A percentile compares a stretch with the other conserved stretches of the same genome.
Conservation (phyloP, 495 filamentous ascomycete species). For the Xylaria castorea region DNA sequence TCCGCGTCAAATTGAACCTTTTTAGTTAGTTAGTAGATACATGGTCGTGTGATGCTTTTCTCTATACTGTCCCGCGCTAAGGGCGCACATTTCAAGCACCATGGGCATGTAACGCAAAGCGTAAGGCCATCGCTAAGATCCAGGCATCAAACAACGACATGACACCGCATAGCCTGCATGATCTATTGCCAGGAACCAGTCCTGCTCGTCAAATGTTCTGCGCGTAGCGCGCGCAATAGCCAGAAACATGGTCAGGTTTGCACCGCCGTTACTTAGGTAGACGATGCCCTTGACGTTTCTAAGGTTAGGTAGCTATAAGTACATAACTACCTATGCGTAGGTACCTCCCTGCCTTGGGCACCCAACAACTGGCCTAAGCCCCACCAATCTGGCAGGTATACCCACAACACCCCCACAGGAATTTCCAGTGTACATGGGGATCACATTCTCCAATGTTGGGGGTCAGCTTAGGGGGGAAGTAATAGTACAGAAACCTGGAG, state of each 20-base stretch:
- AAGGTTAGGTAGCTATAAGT: too few species aligned
- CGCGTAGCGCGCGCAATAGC: background rate
- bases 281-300: too few species aligned
- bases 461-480: background rate
- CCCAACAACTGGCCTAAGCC: too few species aligned
- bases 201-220: background rate
- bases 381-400: too few species aligned
- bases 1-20: background rate
- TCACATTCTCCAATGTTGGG: background rate
- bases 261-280: background rate
- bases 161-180: constrained; percentile 5
- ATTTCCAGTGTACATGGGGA: background rate
- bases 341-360: too few species aligned
- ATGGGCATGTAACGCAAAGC: background rate
- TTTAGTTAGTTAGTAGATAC: background rate
- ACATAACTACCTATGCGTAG: too few species aligned
- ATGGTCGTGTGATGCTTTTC: constrained; percentile 16
- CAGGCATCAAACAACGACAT: background rate
- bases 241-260: background rate
- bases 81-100: background rate
- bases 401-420: too few species aligned
- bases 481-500: background rate
- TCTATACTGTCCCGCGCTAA: too few species aligned
- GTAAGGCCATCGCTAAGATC: background rate
- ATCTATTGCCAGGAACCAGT: background rate